These are phyloP conservation scores for Fusarium verticillioides DNA, from an alignment of 2,329 filamentous ascomycete genomes.

Conservation along the genomic window DNA sequence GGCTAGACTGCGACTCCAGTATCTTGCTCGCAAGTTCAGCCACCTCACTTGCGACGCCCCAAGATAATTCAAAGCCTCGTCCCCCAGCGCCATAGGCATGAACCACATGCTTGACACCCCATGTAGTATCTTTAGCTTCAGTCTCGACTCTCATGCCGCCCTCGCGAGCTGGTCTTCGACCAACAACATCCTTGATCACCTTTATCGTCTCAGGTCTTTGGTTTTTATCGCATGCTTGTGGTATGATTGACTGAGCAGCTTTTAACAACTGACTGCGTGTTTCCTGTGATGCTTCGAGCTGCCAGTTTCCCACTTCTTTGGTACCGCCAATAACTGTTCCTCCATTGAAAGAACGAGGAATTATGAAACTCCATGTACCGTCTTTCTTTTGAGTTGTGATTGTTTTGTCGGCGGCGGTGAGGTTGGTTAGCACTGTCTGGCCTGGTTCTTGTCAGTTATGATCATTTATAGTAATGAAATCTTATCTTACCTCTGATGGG, in stretches of 20 bases:
- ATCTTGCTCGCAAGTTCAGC: constrained; percentile 20
- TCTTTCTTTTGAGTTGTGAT: constrained; percentile 72
- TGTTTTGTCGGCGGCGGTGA: constrained; percentile 48
- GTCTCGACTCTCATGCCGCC: constrained; percentile 58
- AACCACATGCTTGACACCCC: constrained; percentile 49
- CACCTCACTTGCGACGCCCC: constrained; percentile 67
- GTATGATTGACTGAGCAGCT: constrained; percentile 22
- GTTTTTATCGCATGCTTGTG: constrained; percentile 7
- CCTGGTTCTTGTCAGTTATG: constrained; percentile 34
- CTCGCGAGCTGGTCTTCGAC: constrained; percentile 56
- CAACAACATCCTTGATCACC: constrained; percentile 58
- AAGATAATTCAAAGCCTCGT: constrained; percentile 70
- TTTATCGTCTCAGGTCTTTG: constrained; percentile 23
- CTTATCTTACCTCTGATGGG: constrained; percentile 46
- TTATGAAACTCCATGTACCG: constrained; percentile 71
- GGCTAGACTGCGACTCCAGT: neutral
- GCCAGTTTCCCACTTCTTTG: constrained; percentile 69
- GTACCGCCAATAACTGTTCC: constrained; percentile 75
- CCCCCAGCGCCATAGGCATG: constrained; percentile 71
- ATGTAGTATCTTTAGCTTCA: constrained; percentile 22
- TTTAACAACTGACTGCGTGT: constrained; percentile 52
- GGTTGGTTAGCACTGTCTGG: constrained; percentile 52
- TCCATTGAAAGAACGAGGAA: constrained; percentile 69
- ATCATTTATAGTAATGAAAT: fast-evolving
- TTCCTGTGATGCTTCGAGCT: constrained; percentile 58